phyloP scores from a whole-genome alignment of 192 early-diverging fungal genomes.

The Haplosporangium gracile region DNA sequence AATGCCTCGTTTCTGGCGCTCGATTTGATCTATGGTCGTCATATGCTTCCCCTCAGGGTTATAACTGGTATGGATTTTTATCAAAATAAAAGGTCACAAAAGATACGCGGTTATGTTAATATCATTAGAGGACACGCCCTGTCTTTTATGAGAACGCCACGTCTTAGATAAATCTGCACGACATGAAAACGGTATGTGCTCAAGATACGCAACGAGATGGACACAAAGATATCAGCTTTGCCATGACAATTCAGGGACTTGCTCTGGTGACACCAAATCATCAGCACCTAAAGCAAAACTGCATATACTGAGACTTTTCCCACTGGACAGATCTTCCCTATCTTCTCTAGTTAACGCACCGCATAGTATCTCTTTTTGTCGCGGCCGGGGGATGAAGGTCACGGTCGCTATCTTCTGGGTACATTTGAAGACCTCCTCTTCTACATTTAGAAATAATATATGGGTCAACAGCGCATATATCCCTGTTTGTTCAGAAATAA shows the following conservation, averaged over 20 bases:
- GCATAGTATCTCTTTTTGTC: not conserved
- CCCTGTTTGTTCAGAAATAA: not conserved
- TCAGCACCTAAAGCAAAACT: too few species aligned
- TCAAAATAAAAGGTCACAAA: too few species aligned
- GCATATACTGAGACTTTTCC: too few species aligned
- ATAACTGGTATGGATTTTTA: too few species aligned
- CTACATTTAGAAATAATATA: not conserved
- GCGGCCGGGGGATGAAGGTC: not conserved
- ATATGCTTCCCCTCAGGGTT: too few species aligned
- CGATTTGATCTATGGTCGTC: too few species aligned
- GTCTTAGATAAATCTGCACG: not conserved
- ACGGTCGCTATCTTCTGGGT: not conserved
- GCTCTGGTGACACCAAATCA: slow-evolving; percentile 2
- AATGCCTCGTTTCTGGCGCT: too few species aligned
- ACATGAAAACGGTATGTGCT: not conserved
- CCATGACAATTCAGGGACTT: not conserved
- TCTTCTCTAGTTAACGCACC: too few species aligned
- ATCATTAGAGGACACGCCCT: too few species aligned
- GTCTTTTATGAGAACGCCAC: too few species aligned
- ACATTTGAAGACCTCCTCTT: not conserved
- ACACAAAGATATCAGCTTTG: not conserved
- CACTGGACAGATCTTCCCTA: too few species aligned
- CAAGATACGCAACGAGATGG: not conserved
- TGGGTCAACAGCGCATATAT: not conserved
- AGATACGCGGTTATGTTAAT: too few species aligned